Evolutionary conservation across 371 early-diverging fungal species (phyloP).

Genomic region (Saksenaea vasiformis): DNA sequence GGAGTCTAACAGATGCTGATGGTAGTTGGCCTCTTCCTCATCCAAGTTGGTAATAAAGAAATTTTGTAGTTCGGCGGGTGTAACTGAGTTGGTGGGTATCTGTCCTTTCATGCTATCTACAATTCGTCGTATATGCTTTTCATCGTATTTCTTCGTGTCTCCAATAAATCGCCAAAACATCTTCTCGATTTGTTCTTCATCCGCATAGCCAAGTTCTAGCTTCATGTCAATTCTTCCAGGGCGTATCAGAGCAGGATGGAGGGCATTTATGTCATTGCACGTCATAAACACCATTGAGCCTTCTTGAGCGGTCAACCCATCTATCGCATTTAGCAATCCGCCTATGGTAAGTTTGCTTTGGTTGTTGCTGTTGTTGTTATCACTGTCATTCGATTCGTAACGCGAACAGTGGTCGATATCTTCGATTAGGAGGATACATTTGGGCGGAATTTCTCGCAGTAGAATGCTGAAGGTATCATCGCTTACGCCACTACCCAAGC

Average conservation of each 20-base stretch:
- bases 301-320: conserved; percentile 91
- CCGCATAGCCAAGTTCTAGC: conserved; percentile 79
- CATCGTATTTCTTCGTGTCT: neutral
- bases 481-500: conserved; percentile 31
- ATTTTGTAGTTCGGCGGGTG: conserved; percentile 52
- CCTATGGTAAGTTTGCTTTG: conserved; percentile 74
- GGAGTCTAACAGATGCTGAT: neutral
- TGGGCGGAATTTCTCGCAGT: conserved; percentile 29
- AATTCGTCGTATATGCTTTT: neutral
- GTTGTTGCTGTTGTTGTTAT: conserved; percentile 8
- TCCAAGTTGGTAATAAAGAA: conserved; percentile 28
- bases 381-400: conserved; percentile 13
- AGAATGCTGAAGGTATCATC: conserved; percentile 36
- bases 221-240: conserved; percentile 96
- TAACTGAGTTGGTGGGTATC: conserved; percentile 35
- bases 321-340: conserved; percentile 93
- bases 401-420: conserved; percentile 52
- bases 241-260: conserved; percentile 94
- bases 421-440: conserved; percentile 47
- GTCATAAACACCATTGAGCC: conserved; percentile 93
- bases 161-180: conserved; percentile 54
- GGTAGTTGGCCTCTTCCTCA: neutral
- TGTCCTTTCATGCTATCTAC: conserved; percentile 6
- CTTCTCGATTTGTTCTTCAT: conserved; percentile 64
- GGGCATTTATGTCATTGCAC: conserved; percentile 89